A percentile compares a stretch with the other conserved stretches of the same genome.
Evolutionary conservation across 305 asterid genomes (phyloP).

Genomic region (Stenogyne calaminthoides): DNA sequence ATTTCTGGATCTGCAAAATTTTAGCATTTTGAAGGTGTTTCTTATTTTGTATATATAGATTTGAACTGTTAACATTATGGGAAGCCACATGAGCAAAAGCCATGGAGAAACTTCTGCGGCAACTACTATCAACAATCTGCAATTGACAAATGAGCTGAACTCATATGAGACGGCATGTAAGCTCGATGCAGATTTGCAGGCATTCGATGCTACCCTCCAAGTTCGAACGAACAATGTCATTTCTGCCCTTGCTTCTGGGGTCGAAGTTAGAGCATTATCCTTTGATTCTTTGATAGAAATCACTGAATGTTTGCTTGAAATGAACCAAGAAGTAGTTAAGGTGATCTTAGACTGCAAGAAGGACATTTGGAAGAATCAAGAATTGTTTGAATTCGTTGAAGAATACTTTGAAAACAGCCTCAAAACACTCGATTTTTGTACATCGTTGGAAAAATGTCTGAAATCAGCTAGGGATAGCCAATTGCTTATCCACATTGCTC

Average conservation of each 20-base stretch:
- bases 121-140: slow-evolving; percentile 57
- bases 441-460: slow-evolving; percentile 75
- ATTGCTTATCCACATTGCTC: slow-evolving; percentile 72
- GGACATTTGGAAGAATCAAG: slow-evolving; percentile 93
- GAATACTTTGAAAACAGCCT: slow-evolving; percentile 92
- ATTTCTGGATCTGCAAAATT: slow-evolving; percentile 15
- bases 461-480: slow-evolving; percentile 77
- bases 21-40: slow-evolving; percentile 21
- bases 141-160: slow-evolving; percentile 48
- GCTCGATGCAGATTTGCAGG: slow-evolving; percentile 60
- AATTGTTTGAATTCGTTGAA: slow-evolving; percentile 84
- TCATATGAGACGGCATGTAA: slow-evolving; percentile 85
- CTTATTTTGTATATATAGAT: slow-evolving; percentile 25
- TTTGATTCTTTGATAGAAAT: slow-evolving; percentile 79
- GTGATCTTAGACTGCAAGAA: slow-evolving; percentile 89
- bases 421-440: slow-evolving; percentile 77
- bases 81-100: slow-evolving; percentile 83
- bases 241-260: slow-evolving; percentile 70
- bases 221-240: slow-evolving; percentile 63
- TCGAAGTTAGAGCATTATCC: slow-evolving; percentile 81
- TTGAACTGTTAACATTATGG: slow-evolving; percentile 48
- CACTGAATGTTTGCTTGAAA: slow-evolving; percentile 81
- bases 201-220: slow-evolving; percentile 71
- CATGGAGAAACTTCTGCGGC: slow-evolving; percentile 60
- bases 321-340: slow-evolving; percentile 95